Evolutionary conservation across 2,329 filamentous ascomycete species (phyloP).

Genomic region (Aurifilum marmelostoma): DNA sequence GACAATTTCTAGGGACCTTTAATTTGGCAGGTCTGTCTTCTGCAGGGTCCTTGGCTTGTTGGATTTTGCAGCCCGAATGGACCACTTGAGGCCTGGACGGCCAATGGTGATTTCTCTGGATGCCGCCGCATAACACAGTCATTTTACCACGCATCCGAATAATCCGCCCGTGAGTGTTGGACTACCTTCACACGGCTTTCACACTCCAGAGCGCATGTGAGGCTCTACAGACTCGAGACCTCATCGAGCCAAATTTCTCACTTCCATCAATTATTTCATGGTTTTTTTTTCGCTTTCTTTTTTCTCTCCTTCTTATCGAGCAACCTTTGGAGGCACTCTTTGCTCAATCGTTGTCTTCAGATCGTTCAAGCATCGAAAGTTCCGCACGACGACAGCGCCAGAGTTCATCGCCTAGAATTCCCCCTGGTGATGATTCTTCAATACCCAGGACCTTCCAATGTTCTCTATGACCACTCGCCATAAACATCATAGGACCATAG

Average conservation of each 20-base stretch:
- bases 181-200: not conserved
- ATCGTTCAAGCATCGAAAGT: not conserved
- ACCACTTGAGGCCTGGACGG: not conserved
- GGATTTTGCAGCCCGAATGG: not conserved
- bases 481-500: too few species aligned
- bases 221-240: too few species aligned
- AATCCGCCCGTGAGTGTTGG: not conserved
- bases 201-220: not conserved
- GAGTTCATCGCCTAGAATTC: too few species aligned
- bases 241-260: too few species aligned
- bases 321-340: not conserved
- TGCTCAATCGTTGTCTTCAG: not conserved
- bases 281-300: too few species aligned
- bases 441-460: too few species aligned
- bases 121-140: not conserved
- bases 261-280: too few species aligned
- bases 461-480: too few species aligned
- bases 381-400: too few species aligned
- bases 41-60: not conserved
- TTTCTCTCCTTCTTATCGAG: not conserved
- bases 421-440: too few species aligned
- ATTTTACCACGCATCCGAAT: not conserved
- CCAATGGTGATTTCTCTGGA: not conserved
- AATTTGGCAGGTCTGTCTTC: too few species aligned
- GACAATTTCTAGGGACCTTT: slow-evolving; percentile 11